Percentiles rank a stretch among this genome's conserved stretches.
These are phyloP conservation scores for Pythium phragmitis DNA, from an alignment of 352 stramenopile genomes.

Conservation along the genomic window DNA sequence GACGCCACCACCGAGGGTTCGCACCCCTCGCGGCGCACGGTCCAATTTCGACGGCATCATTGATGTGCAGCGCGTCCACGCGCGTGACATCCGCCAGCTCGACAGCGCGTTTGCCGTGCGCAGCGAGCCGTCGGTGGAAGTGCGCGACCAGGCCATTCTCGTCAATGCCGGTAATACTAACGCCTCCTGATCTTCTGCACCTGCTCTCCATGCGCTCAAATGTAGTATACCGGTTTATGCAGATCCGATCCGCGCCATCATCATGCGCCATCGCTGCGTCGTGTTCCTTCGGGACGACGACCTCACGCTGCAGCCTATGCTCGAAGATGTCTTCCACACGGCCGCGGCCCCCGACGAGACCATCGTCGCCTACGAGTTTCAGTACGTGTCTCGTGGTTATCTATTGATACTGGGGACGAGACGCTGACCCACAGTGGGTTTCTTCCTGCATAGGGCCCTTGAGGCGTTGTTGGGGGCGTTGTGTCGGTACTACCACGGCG, in stretches of 20 bases:
- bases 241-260: slow-evolving; percentile 67
- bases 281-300: slow-evolving; percentile 42
- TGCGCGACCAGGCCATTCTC: slow-evolving; percentile 77
- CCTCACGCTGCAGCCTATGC: slow-evolving; percentile 55
- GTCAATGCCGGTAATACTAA: slow-evolving; percentile 47
- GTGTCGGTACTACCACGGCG: slow-evolving; percentile 49
- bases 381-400: slow-evolving; percentile 26
- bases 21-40: no score
- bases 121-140: slow-evolving; percentile 71
- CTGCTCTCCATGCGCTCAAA: background rate
- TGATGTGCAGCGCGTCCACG: slow-evolving; percentile 56
- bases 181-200: background rate
- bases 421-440: background rate
- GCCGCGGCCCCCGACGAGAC: slow-evolving; percentile 40
- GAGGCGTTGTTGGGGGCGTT: slow-evolving; percentile 52
- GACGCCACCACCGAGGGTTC: no score
- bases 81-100: slow-evolving; percentile 72
- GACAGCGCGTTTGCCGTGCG: slow-evolving; percentile 72
- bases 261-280: slow-evolving; percentile 54
- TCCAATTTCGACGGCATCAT: slow-evolving; percentile 20
- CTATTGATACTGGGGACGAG: background rate
- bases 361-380: slow-evolving; percentile 69
- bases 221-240: no score
- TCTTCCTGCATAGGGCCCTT: slow-evolving; percentile 15
- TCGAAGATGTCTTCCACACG: slow-evolving; percentile 60